phyloP scores from a whole-genome alignment of 2,329 filamentous ascomycete species.

The Fusarium circinatum region DNA sequence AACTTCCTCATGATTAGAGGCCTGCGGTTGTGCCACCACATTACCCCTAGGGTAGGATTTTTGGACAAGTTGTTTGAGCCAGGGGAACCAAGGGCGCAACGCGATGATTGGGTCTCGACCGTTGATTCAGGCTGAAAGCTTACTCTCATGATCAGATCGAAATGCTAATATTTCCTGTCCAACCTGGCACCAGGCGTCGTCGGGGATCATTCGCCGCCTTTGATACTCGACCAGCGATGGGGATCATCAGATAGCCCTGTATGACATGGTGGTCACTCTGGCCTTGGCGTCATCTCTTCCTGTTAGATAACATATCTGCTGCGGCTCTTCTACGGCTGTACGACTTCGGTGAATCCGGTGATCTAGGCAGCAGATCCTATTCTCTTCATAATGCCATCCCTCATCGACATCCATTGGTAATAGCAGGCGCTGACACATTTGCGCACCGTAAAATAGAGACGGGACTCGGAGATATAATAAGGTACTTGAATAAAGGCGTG shows the following conservation, averaged over 20 bases:
- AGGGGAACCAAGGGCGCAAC: neutral
- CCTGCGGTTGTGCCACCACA: neutral
- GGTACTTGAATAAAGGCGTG: neutral
- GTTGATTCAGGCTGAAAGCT: constrained; percentile 1
- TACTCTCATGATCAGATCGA: neutral
- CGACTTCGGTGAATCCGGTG: neutral
- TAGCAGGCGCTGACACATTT: constrained; percentile 3
- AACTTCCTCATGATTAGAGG: neutral
- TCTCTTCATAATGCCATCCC: neutral
- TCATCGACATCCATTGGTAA: neutral
- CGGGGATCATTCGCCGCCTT: neutral
- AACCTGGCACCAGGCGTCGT: neutral
- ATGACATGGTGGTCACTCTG: constrained; percentile 14
- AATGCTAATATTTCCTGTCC: neutral
- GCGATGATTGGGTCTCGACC: neutral
- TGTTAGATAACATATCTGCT: neutral
- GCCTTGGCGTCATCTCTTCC: constrained; percentile 4
- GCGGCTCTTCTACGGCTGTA: neutral
- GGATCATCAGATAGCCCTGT: neutral
- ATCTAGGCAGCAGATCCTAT: constrained; percentile 4
- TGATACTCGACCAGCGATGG: neutral
- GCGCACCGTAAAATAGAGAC: neutral
- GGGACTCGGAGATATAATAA: neutral
- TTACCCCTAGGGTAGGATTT: neutral
- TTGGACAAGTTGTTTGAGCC: neutral